These are phyloP conservation scores for Argentina anserina DNA, from an alignment of 306 rosid species.

Conservation along the genomic window DNA sequence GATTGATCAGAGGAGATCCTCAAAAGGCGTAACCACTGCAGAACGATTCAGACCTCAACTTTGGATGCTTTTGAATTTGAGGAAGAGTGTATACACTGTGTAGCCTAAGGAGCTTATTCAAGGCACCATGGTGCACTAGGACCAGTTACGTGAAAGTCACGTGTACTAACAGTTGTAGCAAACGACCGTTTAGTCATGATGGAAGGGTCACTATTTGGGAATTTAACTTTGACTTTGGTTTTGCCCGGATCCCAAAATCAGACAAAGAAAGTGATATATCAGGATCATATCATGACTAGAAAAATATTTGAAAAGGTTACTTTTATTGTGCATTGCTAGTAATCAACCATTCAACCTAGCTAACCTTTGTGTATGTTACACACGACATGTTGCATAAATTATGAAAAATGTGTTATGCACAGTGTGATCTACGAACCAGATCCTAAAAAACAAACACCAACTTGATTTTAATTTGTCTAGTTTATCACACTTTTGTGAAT, in stretches of 20 bases:
- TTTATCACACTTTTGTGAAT: neutral
- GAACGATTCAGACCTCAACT: conserved; percentile 27
- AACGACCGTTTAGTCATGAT: no score
- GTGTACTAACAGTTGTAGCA: no score
- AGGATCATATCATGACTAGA: neutral
- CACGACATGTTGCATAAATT: neutral
- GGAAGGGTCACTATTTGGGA: neutral
- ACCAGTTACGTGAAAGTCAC: no score
- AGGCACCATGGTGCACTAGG: no score
- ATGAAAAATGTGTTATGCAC: neutral
- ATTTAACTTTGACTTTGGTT: conserved; percentile 47
- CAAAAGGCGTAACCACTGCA: conserved; percentile 24
- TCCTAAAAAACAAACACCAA: neutral
- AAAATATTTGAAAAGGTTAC: neutral
- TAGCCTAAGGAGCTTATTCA: no score
- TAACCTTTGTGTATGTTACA: neutral
- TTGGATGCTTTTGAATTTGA: conserved; percentile 37
- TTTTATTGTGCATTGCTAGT: neutral
- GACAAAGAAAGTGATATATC: conserved; percentile 18
- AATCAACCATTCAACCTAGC: neutral
- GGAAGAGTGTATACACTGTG: conserved; percentile 5
- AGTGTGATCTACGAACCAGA: neutral
- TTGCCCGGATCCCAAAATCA: conserved; percentile 25
- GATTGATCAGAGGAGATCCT: conserved; percentile 10
- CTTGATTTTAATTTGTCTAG: neutral